A percentile compares a stretch with the other conserved stretches of the same genome.
Evolutionary conservation across 208 protist species (phyloP).

Genomic region (Borovskyia barvae): DNA sequence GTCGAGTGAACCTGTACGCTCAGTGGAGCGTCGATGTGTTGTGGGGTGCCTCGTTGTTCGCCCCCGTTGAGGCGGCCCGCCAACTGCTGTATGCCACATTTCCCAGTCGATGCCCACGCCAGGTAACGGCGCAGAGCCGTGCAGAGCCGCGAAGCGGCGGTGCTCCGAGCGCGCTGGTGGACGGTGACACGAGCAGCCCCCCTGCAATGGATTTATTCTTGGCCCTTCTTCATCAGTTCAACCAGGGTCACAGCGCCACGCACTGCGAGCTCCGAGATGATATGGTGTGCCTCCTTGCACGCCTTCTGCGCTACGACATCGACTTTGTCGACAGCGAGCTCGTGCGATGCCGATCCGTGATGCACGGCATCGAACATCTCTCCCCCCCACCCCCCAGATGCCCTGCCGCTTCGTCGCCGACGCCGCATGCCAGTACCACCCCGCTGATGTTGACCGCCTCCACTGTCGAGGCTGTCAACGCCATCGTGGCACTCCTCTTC

Average conservation of each 20-base stretch:
- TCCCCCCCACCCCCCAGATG: neutral
- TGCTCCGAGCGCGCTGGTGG: too few relatives aligned
- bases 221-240: constrained; percentile 51
- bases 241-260: constrained; percentile 37
- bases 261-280: constrained; percentile 75
- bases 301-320: constrained; percentile 42
- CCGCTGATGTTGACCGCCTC: constrained; percentile 16
- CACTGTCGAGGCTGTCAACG: constrained; percentile 61
- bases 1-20: constrained; percentile 36
- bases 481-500: constrained; percentile 55
- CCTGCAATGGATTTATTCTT: constrained; percentile 60
- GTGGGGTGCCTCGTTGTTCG: constrained; percentile 37
- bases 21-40: constrained; percentile 57
- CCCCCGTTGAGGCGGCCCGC: constrained; percentile 29
- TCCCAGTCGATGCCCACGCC: neutral
- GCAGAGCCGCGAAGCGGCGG: neutral
- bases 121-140: too few relatives aligned
- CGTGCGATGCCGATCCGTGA: constrained; percentile 4
- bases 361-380: neutral
- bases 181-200: constrained; percentile 9
- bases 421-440: neutral
- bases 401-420: neutral
- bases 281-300: constrained; percentile 40
- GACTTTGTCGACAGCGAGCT: constrained; percentile 13
- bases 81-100: constrained; percentile 41